phyloP scores from a whole-genome alignment of 202 grass and related monocot species.

The Setaria italica region DNA sequence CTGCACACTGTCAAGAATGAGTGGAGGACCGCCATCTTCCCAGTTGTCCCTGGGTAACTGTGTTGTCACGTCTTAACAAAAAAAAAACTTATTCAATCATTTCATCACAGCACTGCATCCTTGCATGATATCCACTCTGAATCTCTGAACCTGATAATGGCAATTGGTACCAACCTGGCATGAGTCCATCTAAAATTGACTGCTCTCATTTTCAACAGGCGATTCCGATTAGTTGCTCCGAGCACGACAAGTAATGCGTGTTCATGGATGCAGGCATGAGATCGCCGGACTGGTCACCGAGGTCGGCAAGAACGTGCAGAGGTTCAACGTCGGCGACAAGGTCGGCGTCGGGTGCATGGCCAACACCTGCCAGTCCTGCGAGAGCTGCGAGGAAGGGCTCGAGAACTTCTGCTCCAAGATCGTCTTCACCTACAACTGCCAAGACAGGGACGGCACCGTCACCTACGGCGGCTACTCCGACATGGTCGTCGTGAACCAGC shows the following conservation, averaged over 20 bases:
- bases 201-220: background rate
- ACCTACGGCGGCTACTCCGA: slow-evolving; percentile 79
- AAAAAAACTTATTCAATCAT: too few species aligned
- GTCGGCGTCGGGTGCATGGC: slow-evolving; percentile 85
- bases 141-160: slow-evolving; percentile 2
- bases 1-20: slow-evolving; percentile 83
- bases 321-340: slow-evolving; percentile 63
- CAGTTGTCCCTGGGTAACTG: slow-evolving; percentile 70
- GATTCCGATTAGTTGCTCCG: background rate
- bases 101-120: background rate
- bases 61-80: background rate
- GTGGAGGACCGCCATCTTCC: slow-evolving; percentile 68
- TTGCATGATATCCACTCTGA: background rate
- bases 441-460: slow-evolving; percentile 55
- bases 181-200: background rate
- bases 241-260: background rate
- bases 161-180: background rate
- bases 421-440: slow-evolving; percentile 66
- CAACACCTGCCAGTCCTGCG: slow-evolving; percentile 67
- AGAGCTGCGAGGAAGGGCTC: slow-evolving; percentile 44
- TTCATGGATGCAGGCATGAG: slow-evolving; percentile 70
- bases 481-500: slow-evolving; percentile 56
- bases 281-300: slow-evolving; percentile 72
- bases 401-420: slow-evolving; percentile 79
- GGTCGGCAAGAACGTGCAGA: slow-evolving; percentile 69